Evolutionary conservation across 2,329 filamentous ascomycete species (phyloP).

Genomic region (Fusarium denticulatum): DNA sequence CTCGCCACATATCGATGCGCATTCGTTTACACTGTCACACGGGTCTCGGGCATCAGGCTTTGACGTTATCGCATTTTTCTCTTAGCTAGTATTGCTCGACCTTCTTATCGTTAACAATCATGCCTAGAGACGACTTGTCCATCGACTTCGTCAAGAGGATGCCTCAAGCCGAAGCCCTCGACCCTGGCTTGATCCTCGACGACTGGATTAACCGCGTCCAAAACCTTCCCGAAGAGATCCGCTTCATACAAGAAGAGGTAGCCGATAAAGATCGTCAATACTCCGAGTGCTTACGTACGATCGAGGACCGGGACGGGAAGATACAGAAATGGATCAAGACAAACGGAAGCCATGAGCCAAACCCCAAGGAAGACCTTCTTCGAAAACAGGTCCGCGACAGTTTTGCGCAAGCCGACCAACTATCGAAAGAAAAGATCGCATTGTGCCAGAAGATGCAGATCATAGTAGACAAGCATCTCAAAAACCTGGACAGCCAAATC

Average conservation of each 20-base stretch:
- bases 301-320: slow-evolving; percentile 76
- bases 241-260: slow-evolving; percentile 85
- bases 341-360: slow-evolving; percentile 76
- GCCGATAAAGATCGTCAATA: slow-evolving; percentile 80
- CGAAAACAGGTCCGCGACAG: slow-evolving; percentile 73
- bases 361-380: slow-evolving; percentile 79
- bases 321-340: slow-evolving; percentile 85
- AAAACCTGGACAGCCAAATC: slow-evolving; percentile 70
- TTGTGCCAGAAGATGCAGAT: slow-evolving; percentile 72
- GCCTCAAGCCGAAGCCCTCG: slow-evolving; percentile 69
- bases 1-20: slow-evolving; percentile 15
- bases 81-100: slow-evolving; percentile 37
- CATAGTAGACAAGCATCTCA: slow-evolving; percentile 70
- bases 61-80: slow-evolving; percentile 36
- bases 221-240: slow-evolving; percentile 84
- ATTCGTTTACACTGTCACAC: slow-evolving; percentile 29
- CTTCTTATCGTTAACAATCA: slow-evolving; percentile 65
- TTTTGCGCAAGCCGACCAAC: slow-evolving; percentile 73
- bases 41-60: slow-evolving; percentile 24
- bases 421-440: slow-evolving; percentile 79
- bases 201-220: slow-evolving; percentile 80
- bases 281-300: slow-evolving; percentile 72
- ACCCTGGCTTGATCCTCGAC: slow-evolving; percentile 77
- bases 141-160: slow-evolving; percentile 76
- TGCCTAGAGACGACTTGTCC: slow-evolving; percentile 78